Conservation (phyloP, 176 grass and related monocot genomes). For the Rhynchospora breviuscula region DNA sequence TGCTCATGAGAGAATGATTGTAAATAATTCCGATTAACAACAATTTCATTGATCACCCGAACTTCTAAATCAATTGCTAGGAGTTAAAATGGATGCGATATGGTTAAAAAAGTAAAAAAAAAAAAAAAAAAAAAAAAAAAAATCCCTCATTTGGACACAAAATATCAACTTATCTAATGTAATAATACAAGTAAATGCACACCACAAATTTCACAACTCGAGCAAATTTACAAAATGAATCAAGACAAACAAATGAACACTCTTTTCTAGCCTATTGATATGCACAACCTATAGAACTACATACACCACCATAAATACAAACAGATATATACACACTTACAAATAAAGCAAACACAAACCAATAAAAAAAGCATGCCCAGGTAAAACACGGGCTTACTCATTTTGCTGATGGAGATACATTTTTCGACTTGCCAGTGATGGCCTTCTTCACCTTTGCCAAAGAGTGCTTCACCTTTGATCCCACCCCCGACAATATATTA, state of each 20-base stretch:
- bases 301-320: conserved; percentile 18
- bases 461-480: conserved; percentile 85
- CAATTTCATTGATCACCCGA: too few species aligned
- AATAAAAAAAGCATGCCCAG: conserved; percentile 29
- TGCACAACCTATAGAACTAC: conserved; percentile 20
- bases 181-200: background rate
- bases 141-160: background rate
- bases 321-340: conserved; percentile 18
- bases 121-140: background rate
- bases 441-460: conserved; percentile 87
- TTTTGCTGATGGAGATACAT: conserved; percentile 43
- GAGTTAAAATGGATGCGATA: background rate
- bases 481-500: conserved; percentile 66
- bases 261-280: conserved; percentile 19
- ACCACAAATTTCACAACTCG: background rate
- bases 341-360: conserved; percentile 37
- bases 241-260: background rate
- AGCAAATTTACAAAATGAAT: conserved; percentile 22
- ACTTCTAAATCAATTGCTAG: background rate
- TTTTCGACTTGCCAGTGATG: conserved; percentile 66
- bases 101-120: too few species aligned
- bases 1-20: too few species aligned
- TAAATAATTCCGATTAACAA: too few species aligned
- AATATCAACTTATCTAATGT: background rate
- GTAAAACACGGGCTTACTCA: conserved; percentile 29